Conservation (phyloP, 1,139 yeast species). For the Scheffersomyces parashehatae region DNA sequence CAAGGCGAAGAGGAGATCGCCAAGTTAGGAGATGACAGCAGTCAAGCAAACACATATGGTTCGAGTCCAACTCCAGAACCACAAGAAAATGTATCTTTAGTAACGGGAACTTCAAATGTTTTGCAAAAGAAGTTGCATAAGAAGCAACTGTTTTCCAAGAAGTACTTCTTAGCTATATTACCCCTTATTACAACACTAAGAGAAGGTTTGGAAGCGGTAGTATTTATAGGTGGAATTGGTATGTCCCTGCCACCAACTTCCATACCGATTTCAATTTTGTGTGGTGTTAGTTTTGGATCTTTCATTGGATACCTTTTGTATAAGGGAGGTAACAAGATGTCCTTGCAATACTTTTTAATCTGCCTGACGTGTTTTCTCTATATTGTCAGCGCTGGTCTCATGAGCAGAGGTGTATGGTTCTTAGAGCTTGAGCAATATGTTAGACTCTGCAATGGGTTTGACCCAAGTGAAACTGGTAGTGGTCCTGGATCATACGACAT, state of each 20-base stretch:
- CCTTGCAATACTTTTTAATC: conserved; percentile 43
- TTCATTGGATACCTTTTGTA: conserved; percentile 38
- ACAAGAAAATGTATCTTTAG: background rate
- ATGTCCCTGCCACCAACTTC: conserved; percentile 39
- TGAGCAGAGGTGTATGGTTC: conserved; percentile 50
- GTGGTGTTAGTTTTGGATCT: conserved; percentile 36
- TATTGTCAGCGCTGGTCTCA: conserved; percentile 47
- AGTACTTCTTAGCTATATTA: conserved; percentile 40
- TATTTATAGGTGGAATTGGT: conserved; percentile 50
- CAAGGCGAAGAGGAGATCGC: conserved; percentile 7
- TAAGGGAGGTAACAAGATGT: conserved; percentile 43
- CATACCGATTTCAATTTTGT: conserved; percentile 37
- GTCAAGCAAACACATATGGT: background rate
- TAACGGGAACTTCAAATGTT: background rate
- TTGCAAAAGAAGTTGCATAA: background rate
- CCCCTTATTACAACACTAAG: conserved; percentile 50
- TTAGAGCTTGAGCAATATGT: conserved; percentile 45
- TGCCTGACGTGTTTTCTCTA: conserved; percentile 43
- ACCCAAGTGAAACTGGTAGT: conserved; percentile 49
- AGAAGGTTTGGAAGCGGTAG: conserved; percentile 52
- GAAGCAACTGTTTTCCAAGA: conserved; percentile 23
- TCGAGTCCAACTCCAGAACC: background rate
- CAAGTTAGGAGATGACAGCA: background rate
- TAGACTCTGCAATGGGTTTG: conserved; percentile 43
- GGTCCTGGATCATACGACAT: conserved; percentile 52